Base-by-base conservation (phyloP, 1,284 basidiomycete genomes). In the Tilletia walkeri region DNA sequence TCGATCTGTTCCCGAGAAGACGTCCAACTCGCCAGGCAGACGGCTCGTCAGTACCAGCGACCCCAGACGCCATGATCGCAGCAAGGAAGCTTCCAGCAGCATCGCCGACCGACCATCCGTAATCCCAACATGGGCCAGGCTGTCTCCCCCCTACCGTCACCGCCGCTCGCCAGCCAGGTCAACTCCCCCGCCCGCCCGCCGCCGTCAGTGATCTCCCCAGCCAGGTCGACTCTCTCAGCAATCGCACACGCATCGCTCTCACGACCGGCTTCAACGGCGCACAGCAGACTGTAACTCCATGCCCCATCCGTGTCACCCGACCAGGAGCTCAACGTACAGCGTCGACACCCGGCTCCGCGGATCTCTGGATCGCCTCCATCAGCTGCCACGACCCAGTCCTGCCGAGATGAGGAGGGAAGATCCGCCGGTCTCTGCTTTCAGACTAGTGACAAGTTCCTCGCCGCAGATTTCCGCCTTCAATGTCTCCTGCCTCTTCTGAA, bases 281-380 rank as follows among this genome's bases (percentile, higher is more conserved):
- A 12, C 76, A 80, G 70, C 75, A 79, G 67, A 72, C 24, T 30
- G n/a, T n/a, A n/a, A 30, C 2, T 30, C 24, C 24, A 30, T 30
- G 24, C 24, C 24, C 50, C 24, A 69, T 80, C 69, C 67, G 65
- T 45, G 53, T 74, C 49, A 74, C 70, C 24, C 36, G 72, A 73
- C 48, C 76, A 79, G 68, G 68, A 70, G 34, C 2, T 80, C 66
- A 72, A 73, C 59, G 69, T 75, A 4, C 78, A 80, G 70, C 2
- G 69, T 79, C 67, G 79, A 80, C 71, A 80, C 79, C 9, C 24
- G 78, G 78, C 68, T 75, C 73, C 61, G 70, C 72, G 24, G 79
- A 80, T 61, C 70, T 79, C 48, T 80, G 78, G 78, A 54, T 80
- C 48, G 79, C 78, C 48, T 75, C 74, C 34, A 74, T 73, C 54